Evolutionary conservation across 2,329 filamentous ascomycete species (phyloP).

Genomic region (Penicillium verrucosum): DNA sequence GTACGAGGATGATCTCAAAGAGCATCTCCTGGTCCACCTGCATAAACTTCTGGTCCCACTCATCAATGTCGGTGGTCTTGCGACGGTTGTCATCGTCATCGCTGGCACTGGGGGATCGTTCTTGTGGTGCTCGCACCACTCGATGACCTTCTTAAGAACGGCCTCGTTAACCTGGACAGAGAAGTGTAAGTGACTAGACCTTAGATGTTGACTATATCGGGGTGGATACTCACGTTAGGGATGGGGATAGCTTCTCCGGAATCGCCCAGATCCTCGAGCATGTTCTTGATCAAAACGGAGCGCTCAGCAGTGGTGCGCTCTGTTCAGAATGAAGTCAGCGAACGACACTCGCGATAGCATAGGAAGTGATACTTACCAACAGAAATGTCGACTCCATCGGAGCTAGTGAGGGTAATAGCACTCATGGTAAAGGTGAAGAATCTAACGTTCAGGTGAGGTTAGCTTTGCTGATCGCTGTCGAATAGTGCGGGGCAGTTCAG

Average conservation of each 20-base stretch:
- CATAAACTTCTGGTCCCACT: constrained; percentile 99
- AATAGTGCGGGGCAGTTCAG: background rate
- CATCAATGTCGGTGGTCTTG: constrained; percentile 98
- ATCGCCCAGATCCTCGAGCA: constrained; percentile 89
- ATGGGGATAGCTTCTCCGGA: constrained; percentile 64
- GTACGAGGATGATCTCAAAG: constrained; percentile 95
- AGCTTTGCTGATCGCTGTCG: background rate
- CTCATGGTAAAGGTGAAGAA: constrained; percentile 6
- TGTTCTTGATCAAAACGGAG: constrained; percentile 94
- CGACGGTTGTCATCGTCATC: constrained; percentile 93
- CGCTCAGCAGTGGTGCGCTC: constrained; percentile 85
- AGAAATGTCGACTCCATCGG: constrained; percentile 48
- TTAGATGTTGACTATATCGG: background rate
- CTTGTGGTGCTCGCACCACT: constrained; percentile 96
- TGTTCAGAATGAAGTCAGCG: constrained; percentile 37
- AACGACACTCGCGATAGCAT: background rate
- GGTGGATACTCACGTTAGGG: constrained; percentile 49
- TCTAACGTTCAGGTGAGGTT: background rate
- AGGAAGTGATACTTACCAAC: constrained; percentile 47
- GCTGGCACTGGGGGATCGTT: constrained; percentile 76
- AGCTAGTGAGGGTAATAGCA: constrained; percentile 49
- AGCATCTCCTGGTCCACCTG: constrained; percentile 99
- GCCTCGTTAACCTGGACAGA: constrained; percentile 73
- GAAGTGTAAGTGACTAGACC: background rate
- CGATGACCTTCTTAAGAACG: constrained; percentile 91